Percentiles rank a stretch among this genome's conserved stretches.
phyloP scores from a whole-genome alignment of 768 basidiomycete species.

The Candolleomyces eurysporus region DNA sequence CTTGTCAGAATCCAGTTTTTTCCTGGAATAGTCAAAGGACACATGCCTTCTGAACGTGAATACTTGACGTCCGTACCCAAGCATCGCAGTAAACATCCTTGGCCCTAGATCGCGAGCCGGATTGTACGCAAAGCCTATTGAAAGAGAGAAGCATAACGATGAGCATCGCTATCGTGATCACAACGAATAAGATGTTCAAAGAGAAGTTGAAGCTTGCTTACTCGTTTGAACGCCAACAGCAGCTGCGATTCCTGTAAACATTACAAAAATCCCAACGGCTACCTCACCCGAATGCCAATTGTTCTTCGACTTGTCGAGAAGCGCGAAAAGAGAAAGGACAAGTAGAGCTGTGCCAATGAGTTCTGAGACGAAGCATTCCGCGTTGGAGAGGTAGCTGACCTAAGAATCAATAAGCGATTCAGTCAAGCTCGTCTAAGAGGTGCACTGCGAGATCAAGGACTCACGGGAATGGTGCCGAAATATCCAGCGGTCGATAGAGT shows the following conservation, averaged over 20 bases:
- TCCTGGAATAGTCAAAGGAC: slow-evolving; percentile 11
- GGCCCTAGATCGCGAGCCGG: slow-evolving; percentile 74
- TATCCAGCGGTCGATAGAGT: slow-evolving; percentile 56
- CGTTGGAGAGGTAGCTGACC: slow-evolving; percentile 38
- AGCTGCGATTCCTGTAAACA: slow-evolving; percentile 53
- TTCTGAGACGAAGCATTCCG: slow-evolving; percentile 46
- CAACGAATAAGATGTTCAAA: background rate
- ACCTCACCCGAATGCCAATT: slow-evolving; percentile 50
- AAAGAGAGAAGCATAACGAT: too few species aligned
- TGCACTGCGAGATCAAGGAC: slow-evolving; percentile 16
- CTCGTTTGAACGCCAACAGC: slow-evolving; percentile 66
- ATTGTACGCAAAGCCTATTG: slow-evolving; percentile 56
- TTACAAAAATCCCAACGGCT: slow-evolving; percentile 54
- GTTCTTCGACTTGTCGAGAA: slow-evolving; percentile 50
- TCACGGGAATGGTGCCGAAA: slow-evolving; percentile 61
- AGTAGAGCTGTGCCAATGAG: slow-evolving; percentile 61
- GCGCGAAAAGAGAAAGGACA: slow-evolving; percentile 52
- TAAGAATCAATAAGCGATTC: slow-evolving; percentile 12
- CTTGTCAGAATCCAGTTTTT: slow-evolving; percentile 12
- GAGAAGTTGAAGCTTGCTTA: slow-evolving; percentile 8
- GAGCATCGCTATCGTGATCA: background rate
- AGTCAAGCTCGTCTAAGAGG: background rate
- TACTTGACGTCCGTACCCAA: slow-evolving; percentile 60
- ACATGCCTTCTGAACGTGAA: slow-evolving; percentile 43
- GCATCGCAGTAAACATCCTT: slow-evolving; percentile 65